These are phyloP conservation scores for Cyberlindnera maclurae DNA, from an alignment of 805 yeast genomes.

Conservation along the genomic window DNA sequence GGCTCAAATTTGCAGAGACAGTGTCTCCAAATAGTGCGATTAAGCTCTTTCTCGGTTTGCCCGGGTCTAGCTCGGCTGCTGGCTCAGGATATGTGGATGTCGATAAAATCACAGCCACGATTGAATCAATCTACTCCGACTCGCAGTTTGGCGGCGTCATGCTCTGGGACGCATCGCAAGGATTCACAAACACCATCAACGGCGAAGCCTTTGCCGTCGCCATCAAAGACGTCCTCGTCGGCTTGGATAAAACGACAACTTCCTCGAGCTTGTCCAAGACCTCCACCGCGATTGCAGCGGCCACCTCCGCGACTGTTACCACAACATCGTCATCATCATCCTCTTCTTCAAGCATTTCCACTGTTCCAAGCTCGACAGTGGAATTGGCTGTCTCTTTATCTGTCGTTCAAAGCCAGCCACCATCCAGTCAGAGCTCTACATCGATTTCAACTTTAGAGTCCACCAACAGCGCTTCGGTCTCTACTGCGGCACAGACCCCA, in stretches of 20 bases:
- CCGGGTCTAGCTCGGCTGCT: slow-evolving; percentile 55
- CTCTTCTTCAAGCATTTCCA: neutral
- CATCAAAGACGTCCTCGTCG: slow-evolving; percentile 36
- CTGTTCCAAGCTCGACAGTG: too few species aligned
- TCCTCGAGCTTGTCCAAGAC: slow-evolving; percentile 8
- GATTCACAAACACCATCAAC: slow-evolving; percentile 37
- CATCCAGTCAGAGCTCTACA: too few species aligned
- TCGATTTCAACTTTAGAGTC: too few species aligned
- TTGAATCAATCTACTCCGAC: slow-evolving; percentile 68
- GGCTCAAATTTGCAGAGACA: slow-evolving; percentile 57
- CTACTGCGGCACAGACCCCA: too few species aligned
- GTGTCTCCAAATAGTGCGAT: slow-evolving; percentile 62
- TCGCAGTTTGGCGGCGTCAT: slow-evolving; percentile 80
- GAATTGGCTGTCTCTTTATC: too few species aligned
- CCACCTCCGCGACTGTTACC: neutral
- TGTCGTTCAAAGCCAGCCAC: too few species aligned
- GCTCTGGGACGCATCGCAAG: slow-evolving; percentile 90
- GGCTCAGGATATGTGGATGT: slow-evolving; percentile 52
- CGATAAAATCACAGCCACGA: slow-evolving; percentile 32
- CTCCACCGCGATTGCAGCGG: slow-evolving; percentile 1
- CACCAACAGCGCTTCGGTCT: too few species aligned
- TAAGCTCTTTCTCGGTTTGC: slow-evolving; percentile 68
- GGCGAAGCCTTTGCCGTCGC: slow-evolving; percentile 37
- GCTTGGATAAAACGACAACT: slow-evolving; percentile 4
- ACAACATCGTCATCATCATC: neutral